These are phyloP conservation scores for Fraxinus platypoda DNA, from an alignment of 305 asterid genomes.

Conservation along the genomic window DNA sequence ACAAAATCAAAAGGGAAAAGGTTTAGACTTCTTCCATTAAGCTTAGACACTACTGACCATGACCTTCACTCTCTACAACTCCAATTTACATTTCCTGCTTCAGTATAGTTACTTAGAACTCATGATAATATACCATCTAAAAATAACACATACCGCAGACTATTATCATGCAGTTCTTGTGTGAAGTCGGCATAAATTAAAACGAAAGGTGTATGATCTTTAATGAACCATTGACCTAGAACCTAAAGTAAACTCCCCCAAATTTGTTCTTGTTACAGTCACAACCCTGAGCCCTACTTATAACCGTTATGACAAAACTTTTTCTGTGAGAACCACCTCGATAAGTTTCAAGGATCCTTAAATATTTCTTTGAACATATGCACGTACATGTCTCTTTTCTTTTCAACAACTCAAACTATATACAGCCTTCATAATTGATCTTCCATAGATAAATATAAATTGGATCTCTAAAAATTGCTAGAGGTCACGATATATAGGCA, in stretches of 20 bases:
- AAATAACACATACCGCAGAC: neutral
- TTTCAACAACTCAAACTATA: neutral
- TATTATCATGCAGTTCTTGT: neutral
- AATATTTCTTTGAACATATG: neutral
- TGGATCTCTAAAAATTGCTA: neutral
- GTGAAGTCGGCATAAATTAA: neutral
- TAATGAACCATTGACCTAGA: neutral
- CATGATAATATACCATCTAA: neutral
- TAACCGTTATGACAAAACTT: neutral
- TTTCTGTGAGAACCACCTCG: neutral
- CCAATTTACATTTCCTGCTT: neutral
- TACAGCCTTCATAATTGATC: neutral
- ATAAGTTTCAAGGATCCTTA: neutral
- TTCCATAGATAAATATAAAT: neutral
- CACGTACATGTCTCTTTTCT: neutral
- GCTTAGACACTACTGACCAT: neutral
- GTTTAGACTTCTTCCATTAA: neutral
- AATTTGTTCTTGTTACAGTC: neutral
- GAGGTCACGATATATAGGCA: neutral
- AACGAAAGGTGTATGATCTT: neutral
- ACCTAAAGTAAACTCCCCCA: neutral
- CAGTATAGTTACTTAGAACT: neutral
- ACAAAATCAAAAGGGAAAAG: neutral
- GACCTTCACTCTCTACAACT: neutral
- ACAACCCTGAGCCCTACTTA: neutral